Evolutionary conservation across 2,329 filamentous ascomycete genomes (phyloP).

Genomic region (Macrophomina pseudophaseolina): DNA sequence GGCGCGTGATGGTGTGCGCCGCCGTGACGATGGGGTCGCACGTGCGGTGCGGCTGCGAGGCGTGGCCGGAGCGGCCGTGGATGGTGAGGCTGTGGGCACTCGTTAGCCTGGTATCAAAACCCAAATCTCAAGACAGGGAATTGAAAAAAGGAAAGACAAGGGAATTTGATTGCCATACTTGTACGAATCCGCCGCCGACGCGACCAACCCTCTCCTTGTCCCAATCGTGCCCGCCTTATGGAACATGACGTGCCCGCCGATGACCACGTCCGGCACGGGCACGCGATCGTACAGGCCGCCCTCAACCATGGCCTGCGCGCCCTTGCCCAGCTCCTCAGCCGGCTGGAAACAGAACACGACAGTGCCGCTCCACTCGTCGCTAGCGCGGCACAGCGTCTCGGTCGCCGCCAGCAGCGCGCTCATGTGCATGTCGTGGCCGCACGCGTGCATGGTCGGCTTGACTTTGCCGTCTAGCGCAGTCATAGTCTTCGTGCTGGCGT

Average conservation of each 20-base stretch:
- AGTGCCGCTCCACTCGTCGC: conserved; percentile 64
- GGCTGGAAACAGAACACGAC: conserved; percentile 71
- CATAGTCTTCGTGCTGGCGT: conserved; percentile 57
- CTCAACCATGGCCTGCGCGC: conserved; percentile 67
- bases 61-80: conserved; percentile 65
- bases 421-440: conserved; percentile 71
- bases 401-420: conserved; percentile 62
- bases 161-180: conserved; percentile 29
- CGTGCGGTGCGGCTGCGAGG: conserved; percentile 59
- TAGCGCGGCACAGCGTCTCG: conserved; percentile 52
- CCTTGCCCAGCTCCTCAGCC: conserved; percentile 66
- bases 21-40: conserved; percentile 66
- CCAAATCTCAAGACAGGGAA: no score
- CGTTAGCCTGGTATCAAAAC: no score
- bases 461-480: conserved; percentile 52
- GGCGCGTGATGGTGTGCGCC: conserved; percentile 58
- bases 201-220: conserved; percentile 49
- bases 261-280: conserved; percentile 60
- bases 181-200: conserved; percentile 48
- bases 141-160: no score
- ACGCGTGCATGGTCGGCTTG: conserved; percentile 70
- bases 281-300: conserved; percentile 62
- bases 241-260: conserved; percentile 64
- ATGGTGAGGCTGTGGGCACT: conserved; percentile 50
- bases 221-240: conserved; percentile 48